These are phyloP conservation scores for Coleophoma cylindrospora DNA, from an alignment of 2,329 filamentous ascomycete species.

Conservation along the genomic window DNA sequence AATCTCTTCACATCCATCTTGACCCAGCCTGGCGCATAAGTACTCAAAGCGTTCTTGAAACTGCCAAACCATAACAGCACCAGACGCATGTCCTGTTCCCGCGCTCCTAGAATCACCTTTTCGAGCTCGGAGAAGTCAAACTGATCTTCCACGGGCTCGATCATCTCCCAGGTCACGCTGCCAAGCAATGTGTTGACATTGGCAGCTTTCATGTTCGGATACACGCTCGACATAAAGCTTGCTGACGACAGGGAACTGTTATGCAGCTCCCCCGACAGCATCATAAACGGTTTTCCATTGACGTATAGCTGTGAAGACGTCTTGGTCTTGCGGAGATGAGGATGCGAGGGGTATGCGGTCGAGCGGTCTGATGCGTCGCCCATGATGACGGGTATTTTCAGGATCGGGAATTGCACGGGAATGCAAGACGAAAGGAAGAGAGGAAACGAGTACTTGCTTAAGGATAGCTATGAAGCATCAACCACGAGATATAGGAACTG, in stretches of 20 bases:
- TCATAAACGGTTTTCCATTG: conserved; percentile 31
- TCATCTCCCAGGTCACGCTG: conserved; percentile 31
- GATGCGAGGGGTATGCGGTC: neutral
- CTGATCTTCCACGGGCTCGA: conserved; percentile 29
- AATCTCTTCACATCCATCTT: conserved; percentile 30
- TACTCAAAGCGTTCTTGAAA: conserved; percentile 34
- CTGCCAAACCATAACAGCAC: conserved; percentile 34
- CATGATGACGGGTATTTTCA: no score
- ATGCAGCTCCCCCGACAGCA: conserved; percentile 29
- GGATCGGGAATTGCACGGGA: no score
- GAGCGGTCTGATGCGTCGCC: neutral
- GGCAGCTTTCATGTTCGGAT: conserved; percentile 25
- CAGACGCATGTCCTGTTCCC: conserved; percentile 26
- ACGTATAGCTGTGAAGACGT: conserved; percentile 29
- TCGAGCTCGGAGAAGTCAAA: conserved; percentile 32
- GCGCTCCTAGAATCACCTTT: conserved; percentile 25
- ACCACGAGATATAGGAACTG: no score
- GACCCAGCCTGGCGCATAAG: conserved; percentile 30
- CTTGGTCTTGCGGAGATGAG: conserved; percentile 10
- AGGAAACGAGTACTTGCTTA: no score
- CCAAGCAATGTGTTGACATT: conserved; percentile 33
- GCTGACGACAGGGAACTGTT: conserved; percentile 31
- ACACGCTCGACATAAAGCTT: conserved; percentile 26
- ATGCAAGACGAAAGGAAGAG: no score
- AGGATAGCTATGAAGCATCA: no score